Evolutionary conservation across 2,329 filamentous ascomycete species (phyloP).

Genomic region (Eutypa lata): DNA sequence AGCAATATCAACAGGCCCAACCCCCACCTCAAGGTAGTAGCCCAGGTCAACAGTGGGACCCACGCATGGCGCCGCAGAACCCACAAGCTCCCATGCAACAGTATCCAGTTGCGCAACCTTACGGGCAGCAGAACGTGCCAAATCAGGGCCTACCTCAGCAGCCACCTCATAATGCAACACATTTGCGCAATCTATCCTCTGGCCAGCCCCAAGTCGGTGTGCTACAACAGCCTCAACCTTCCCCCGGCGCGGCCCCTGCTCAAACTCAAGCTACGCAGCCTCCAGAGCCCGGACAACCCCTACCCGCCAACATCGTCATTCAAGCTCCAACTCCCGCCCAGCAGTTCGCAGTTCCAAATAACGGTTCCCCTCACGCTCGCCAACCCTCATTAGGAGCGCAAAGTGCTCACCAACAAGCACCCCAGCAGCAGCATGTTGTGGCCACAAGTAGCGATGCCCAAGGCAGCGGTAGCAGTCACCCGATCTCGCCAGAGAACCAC

Average conservation of each 20-base stretch:
- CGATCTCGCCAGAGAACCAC: constrained; percentile 5
- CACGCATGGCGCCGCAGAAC: constrained; percentile 10
- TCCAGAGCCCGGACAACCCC: not conserved
- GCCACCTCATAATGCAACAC: not conserved
- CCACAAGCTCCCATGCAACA: constrained; percentile 1
- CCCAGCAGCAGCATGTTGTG: constrained; percentile 19
- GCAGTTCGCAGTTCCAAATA: not conserved
- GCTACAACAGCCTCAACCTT: not conserved
- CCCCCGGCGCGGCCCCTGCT: not conserved
- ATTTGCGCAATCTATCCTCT: not conserved
- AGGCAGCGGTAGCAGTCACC: constrained; percentile 1
- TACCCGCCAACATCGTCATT: not conserved
- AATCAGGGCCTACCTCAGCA: not conserved
- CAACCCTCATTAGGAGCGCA: not conserved
- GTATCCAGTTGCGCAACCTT: not conserved
- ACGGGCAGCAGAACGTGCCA: not conserved
- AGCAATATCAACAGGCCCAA: constrained; percentile 10
- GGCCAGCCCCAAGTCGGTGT: not conserved
- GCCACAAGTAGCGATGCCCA: constrained; percentile 11
- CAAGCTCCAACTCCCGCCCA: not conserved
- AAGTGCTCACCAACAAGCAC: not conserved
- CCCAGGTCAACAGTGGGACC: constrained; percentile 20
- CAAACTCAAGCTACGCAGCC: not conserved
- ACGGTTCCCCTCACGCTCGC: not conserved
- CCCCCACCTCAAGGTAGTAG: constrained; percentile 7